Evolutionary conservation across 148 eudicot genomes (phyloP).

Genomic region (Salicornia ramosissima): DNA sequence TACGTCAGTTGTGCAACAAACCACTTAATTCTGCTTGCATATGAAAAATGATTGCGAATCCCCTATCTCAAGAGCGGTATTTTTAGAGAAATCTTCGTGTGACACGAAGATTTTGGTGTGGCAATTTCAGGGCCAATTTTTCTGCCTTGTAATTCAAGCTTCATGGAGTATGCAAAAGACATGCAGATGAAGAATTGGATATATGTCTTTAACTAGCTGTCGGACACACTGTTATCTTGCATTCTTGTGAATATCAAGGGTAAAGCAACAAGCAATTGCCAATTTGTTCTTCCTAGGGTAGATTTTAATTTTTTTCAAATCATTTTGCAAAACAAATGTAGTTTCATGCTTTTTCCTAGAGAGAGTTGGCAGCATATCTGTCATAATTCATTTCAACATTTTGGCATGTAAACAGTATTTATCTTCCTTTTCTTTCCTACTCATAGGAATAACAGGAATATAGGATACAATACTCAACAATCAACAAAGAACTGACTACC

Average conservation of each 20-base stretch:
- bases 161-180: constrained; percentile 32
- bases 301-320: neutral
- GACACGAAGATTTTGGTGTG: constrained; percentile 43
- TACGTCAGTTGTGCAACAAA: too few species aligned
- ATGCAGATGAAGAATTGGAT: constrained; percentile 10
- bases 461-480: too few species aligned
- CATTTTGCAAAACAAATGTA: too few species aligned
- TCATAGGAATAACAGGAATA: too few species aligned
- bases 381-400: too few species aligned
- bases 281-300: constrained; percentile 10
- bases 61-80: constrained; percentile 18
- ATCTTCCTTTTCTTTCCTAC: too few species aligned
- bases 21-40: too few species aligned
- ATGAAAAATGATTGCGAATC: too few species aligned
- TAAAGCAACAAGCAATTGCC: neutral
- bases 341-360: too few species aligned
- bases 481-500: too few species aligned
- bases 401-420: too few species aligned
- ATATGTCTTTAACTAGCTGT: constrained; percentile 10
- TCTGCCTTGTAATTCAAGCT: constrained; percentile 39
- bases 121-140: constrained; percentile 36
- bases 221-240: constrained; percentile 1
- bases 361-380: too few species aligned
- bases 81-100: constrained; percentile 38
- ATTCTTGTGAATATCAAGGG: constrained; percentile 9